Percentiles rank a stretch among this genome's conserved stretches.
These are phyloP conservation scores for Metarhizium guizhouense DNA, from an alignment of 2,329 filamentous ascomycete species.

Conservation along the genomic window DNA sequence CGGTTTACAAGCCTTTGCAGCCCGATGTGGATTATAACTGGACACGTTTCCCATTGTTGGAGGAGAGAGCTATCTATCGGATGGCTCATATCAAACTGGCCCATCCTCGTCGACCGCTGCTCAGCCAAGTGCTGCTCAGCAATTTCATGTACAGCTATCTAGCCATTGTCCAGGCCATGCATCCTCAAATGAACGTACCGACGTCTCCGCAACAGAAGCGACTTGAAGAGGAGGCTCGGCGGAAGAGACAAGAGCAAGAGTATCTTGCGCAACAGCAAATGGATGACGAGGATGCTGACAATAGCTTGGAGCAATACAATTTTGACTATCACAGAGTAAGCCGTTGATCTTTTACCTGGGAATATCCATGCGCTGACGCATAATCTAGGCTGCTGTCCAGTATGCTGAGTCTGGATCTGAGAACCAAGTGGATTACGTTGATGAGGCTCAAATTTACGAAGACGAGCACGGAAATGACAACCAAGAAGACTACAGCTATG, in stretches of 20 bases:
- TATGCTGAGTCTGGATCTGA: conserved; percentile 36
- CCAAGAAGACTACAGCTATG: conserved; percentile 27
- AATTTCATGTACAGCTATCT: conserved; percentile 99
- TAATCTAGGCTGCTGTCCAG: conserved; percentile 31
- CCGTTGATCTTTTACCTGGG: conserved; percentile 5
- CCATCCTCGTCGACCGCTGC: conserved; percentile 84
- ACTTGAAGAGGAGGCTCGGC: conserved; percentile 44
- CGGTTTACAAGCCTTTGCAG: conserved; percentile 59
- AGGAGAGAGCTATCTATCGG: conserved; percentile 93
- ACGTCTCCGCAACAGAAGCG: conserved; percentile 66
- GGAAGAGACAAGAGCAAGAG: conserved; percentile 41
- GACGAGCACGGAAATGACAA: conserved; percentile 38
- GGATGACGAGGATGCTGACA: conserved; percentile 36
- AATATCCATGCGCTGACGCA: conserved; percentile 1
- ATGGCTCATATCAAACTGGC: conserved; percentile 99
- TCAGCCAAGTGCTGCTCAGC: conserved; percentile 91
- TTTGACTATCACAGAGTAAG: conserved; percentile 46
- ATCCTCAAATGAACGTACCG: conserved; percentile 89
- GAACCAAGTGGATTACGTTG: conserved; percentile 39
- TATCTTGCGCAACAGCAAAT: conserved; percentile 37
- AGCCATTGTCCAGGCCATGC: conserved; percentile 97
- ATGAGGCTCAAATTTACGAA: conserved; percentile 44
- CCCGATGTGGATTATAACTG: conserved; percentile 94
- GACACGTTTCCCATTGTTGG: conserved; percentile 88
- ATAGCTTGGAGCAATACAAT: conserved; percentile 41